Evolutionary conservation across 352 stramenopile genomes (phyloP), one percentile per base, ranked within the genome.

Genomic region (Phytophthora sojae): DNA sequence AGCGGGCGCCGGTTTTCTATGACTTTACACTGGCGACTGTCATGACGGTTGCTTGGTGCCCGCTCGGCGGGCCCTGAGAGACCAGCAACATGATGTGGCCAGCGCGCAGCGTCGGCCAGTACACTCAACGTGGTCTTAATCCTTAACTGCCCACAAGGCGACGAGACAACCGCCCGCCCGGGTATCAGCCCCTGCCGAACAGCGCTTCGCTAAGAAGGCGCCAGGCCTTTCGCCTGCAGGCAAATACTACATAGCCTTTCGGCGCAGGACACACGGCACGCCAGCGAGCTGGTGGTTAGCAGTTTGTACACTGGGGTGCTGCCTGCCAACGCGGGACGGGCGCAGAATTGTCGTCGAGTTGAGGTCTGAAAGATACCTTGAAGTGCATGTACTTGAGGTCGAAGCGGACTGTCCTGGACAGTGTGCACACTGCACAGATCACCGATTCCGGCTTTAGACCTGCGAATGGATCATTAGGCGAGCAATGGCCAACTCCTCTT

Each of bases 61-160:
- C 45, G 45, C 45, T 52, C 45, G n/a, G 6, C 45, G 45, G 17
- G 45, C 6, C n/a, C 37, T 54, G 17, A 61, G 42, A 29, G 67
- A 19, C 39, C 30, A 21, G 44, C 4, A 19, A 63, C 55, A 69
- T 75, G 61, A 75, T 75, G 55, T 75, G 67, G 69, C 25, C 67
- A 75, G 67, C 49, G 6, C 32, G 21, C 45, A 14, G 26, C 25
- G 32, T 32, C 29, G 42, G 32, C 9, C 37, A 12, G 64, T 65
- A 59, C 64, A 71, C 57, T 67, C 57, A 66, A 61, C 6, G 49
- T 21, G 3, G 30, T 21, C 39, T 47, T 47, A 47, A 14, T 47
- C 29, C 39, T 47, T 14, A 47, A 47, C 61, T 57, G 39, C 37
- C 45, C 61, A 39, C 35, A 61, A 26, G 17, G 23, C 23, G 50